Evolutionary conservation across 2,329 filamentous ascomycete species (phyloP).

Genomic region (Hypoxylon sp.): DNA sequence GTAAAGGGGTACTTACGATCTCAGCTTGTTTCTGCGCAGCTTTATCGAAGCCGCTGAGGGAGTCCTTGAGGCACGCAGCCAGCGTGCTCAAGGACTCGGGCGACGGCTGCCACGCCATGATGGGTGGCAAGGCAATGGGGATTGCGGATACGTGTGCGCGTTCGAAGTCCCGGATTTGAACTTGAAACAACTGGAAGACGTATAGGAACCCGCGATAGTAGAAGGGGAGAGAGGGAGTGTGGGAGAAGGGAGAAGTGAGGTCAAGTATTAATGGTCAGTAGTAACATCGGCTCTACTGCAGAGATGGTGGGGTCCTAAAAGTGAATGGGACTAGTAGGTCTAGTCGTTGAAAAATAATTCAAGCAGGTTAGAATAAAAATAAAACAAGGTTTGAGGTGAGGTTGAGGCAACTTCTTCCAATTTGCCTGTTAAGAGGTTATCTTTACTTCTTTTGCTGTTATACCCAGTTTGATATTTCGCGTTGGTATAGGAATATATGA

Average conservation of each 20-base stretch:
- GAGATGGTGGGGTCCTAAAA: constrained; percentile 40
- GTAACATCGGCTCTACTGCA: constrained; percentile 29
- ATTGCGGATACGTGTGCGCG: constrained; percentile 31
- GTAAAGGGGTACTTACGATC: constrained; percentile 70
- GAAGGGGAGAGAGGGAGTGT: background rate
- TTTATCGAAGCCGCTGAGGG: constrained; percentile 86
- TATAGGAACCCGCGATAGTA: constrained; percentile 10
- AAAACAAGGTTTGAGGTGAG: background rate
- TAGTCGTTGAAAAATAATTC: constrained; percentile 14
- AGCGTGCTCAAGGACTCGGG: constrained; percentile 91
- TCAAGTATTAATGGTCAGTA: constrained; percentile 40
- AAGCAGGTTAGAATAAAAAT: constrained; percentile 1
- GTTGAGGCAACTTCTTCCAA: background rate
- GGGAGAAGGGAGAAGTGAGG: constrained; percentile 15
- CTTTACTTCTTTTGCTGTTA: constrained; percentile 14
- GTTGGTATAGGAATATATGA: constrained; percentile 18
- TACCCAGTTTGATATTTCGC: constrained; percentile 23
- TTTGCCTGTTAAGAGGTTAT: constrained; percentile 2
- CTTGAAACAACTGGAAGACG: constrained; percentile 11
- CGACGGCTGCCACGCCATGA: constrained; percentile 94
- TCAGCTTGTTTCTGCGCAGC: constrained; percentile 90
- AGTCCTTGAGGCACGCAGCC: constrained; percentile 90
- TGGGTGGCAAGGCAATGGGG: constrained; percentile 50
- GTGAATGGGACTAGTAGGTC: constrained; percentile 2
- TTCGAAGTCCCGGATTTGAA: constrained; percentile 10